These are phyloP conservation scores for Helotiales sp. DNA, from an alignment of 2,329 filamentous ascomycete genomes.

Conservation along the genomic window DNA sequence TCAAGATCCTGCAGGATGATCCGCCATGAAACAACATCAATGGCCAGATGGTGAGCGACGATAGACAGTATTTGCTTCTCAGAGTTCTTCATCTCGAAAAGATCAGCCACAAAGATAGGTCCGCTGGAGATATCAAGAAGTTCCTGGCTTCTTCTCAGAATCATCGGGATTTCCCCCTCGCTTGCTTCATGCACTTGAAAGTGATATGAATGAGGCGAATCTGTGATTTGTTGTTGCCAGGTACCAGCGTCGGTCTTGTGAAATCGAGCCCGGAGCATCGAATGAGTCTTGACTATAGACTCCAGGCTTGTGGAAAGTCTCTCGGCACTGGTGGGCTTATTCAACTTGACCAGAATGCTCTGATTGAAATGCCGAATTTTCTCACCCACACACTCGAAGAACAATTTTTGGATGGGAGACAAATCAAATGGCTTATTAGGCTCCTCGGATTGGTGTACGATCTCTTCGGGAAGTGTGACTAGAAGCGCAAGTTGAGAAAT, in stretches of 20 bases:
- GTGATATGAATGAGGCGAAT: background rate
- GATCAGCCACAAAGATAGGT: background rate
- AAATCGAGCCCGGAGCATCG: background rate
- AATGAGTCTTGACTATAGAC: background rate
- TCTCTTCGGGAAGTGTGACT: conserved; percentile 1
- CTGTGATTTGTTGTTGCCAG: background rate
- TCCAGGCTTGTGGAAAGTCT: background rate
- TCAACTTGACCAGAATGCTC: background rate
- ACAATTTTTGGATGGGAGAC: conserved; percentile 40
- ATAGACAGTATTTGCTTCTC: conserved; percentile 26
- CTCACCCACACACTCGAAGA: conserved; percentile 29
- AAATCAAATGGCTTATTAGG: conserved; percentile 25
- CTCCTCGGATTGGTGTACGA: conserved; percentile 12
- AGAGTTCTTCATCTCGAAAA: background rate
- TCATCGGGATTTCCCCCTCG: background rate
- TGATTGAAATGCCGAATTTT: conserved; percentile 44
- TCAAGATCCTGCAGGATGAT: conserved; percentile 47
- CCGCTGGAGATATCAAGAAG: background rate
- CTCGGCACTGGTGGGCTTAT: background rate
- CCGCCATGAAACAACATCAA: conserved; percentile 47
- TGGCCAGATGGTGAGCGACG: conserved; percentile 37
- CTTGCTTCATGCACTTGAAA: background rate
- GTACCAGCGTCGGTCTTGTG: background rate
- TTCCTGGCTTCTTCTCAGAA: background rate
- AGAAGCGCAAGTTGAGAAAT: conserved; percentile 20